A percentile compares a stretch with the other conserved stretches of the same genome.
Evolutionary conservation across 202 grass and related monocot genomes (phyloP).

Genomic region (Setaria italica): DNA sequence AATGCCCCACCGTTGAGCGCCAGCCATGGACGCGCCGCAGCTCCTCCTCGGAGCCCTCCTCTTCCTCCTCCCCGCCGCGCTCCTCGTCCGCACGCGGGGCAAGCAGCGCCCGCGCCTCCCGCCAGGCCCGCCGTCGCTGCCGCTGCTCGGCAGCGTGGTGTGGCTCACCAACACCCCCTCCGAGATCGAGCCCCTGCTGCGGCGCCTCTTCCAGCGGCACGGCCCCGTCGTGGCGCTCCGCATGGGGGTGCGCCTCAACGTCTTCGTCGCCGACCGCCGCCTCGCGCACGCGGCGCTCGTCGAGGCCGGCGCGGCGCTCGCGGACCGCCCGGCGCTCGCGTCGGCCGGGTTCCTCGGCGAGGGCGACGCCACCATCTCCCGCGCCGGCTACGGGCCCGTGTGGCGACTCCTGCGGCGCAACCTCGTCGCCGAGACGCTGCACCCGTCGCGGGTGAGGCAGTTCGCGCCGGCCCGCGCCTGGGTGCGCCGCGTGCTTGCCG

Average conservation of each 20-base stretch:
- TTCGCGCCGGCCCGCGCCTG: conserved; percentile 54
- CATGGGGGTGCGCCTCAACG: conserved; percentile 20
- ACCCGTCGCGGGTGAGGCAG: conserved; percentile 51
- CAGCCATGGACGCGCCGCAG: too few relatives aligned
- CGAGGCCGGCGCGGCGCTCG: conserved; percentile 50
- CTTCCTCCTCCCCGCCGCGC: too few relatives aligned
- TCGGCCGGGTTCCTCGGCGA: conserved; percentile 14
- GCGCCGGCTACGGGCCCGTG: conserved; percentile 48
- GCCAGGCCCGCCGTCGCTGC: conserved; percentile 58
- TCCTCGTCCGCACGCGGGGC: too few relatives aligned
- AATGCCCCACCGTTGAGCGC: too few relatives aligned
- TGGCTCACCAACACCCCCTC: conserved; percentile 46
- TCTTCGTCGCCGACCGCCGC: conserved; percentile 65
- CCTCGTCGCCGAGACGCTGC: conserved; percentile 65
- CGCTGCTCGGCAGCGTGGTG: conserved; percentile 57
- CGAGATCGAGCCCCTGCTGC: conserved; percentile 56
- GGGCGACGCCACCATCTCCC: conserved; percentile 43
- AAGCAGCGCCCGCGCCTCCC: conserved; percentile 36
- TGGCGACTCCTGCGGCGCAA: conserved; percentile 64
- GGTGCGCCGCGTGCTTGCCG: conserved; percentile 54
- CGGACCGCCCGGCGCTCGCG: conserved; percentile 42
- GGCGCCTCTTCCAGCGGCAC: conserved; percentile 43
- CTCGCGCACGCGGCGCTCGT: conserved; percentile 71
- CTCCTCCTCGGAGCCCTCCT: too few relatives aligned
- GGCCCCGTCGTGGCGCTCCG: conserved; percentile 68